Conservation (phyloP, 164 flowering plant genomes). For the Sextonia rubra region DNA sequence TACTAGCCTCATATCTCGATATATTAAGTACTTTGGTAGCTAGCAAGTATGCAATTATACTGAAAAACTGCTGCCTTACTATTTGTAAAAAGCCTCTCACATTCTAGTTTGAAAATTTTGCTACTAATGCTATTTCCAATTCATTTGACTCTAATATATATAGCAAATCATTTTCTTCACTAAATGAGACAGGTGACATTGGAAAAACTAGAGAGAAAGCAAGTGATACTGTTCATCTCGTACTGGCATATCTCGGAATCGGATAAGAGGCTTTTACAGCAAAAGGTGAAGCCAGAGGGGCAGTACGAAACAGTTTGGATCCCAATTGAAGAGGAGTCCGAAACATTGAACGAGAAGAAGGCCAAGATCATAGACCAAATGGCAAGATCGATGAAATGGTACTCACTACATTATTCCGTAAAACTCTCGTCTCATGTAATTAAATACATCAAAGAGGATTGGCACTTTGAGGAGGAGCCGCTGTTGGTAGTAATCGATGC, state of each 20-base stretch:
- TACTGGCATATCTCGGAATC: constrained; percentile 69
- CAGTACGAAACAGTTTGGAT: constrained; percentile 82
- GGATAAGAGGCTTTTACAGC: constrained; percentile 44
- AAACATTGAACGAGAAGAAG: constrained; percentile 35
- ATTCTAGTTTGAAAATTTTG: too few relatives aligned
- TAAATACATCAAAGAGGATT: constrained; percentile 18
- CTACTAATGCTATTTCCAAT: background rate
- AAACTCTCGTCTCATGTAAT: constrained; percentile 35
- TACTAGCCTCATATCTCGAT: too few relatives aligned
- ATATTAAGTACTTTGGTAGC: too few relatives aligned
- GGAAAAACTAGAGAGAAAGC: constrained; percentile 59
- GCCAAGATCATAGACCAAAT: constrained; percentile 20
- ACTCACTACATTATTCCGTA: constrained; percentile 47
- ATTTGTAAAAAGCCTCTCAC: background rate
- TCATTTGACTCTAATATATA: background rate
- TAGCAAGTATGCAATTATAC: too few relatives aligned
- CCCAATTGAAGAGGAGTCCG: constrained; percentile 46
- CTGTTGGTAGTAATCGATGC: constrained; percentile 34
- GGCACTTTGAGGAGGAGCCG: constrained; percentile 25
- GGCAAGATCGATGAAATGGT: constrained; percentile 56
- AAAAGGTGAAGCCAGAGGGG: constrained; percentile 48
- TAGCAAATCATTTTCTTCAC: background rate
- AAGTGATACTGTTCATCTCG: constrained; percentile 65
- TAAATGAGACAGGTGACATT: constrained; percentile 37
- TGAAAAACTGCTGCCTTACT: background rate